Conservation (phyloP, 2,329 filamentous ascomycete species). For the Beauveria australis region DNA sequence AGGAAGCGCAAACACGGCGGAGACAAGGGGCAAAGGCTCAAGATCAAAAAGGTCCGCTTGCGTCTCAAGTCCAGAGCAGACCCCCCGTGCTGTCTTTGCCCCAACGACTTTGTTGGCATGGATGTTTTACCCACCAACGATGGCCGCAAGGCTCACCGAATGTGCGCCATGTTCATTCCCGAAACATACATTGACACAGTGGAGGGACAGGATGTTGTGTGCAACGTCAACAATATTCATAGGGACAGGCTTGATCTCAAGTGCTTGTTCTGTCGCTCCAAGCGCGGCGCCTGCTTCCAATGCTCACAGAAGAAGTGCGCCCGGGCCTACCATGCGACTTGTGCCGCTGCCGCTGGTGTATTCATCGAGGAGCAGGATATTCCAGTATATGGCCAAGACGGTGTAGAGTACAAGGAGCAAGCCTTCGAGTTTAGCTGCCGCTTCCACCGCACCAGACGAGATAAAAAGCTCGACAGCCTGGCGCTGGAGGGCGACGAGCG, state of each 20-base stretch:
- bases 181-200: constrained; percentile 78
- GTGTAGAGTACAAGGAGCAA: constrained; percentile 84
- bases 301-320: constrained; percentile 93
- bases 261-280: constrained; percentile 89
- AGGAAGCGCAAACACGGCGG: constrained; percentile 50
- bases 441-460: constrained; percentile 83
- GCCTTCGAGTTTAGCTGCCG: constrained; percentile 91
- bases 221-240: constrained; percentile 71
- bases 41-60: constrained; percentile 74
- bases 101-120: constrained; percentile 76
- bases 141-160: constrained; percentile 75
- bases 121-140: constrained; percentile 83
- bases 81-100: constrained; percentile 84
- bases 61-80: constrained; percentile 62
- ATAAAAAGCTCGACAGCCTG: constrained; percentile 63
- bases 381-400: constrained; percentile 81
- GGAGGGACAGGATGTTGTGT: constrained; percentile 64
- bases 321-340: constrained; percentile 89
- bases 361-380: constrained; percentile 83
- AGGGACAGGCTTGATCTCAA: constrained; percentile 86
- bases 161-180: constrained; percentile 84
- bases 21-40: constrained; percentile 36
- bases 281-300: constrained; percentile 93
- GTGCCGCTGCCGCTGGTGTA: constrained; percentile 83
- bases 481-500: constrained; percentile 61